These are phyloP conservation scores for Plenodomus biglobosus DNA, from an alignment of 2,329 filamentous ascomycete species.

Conservation along the genomic window DNA sequence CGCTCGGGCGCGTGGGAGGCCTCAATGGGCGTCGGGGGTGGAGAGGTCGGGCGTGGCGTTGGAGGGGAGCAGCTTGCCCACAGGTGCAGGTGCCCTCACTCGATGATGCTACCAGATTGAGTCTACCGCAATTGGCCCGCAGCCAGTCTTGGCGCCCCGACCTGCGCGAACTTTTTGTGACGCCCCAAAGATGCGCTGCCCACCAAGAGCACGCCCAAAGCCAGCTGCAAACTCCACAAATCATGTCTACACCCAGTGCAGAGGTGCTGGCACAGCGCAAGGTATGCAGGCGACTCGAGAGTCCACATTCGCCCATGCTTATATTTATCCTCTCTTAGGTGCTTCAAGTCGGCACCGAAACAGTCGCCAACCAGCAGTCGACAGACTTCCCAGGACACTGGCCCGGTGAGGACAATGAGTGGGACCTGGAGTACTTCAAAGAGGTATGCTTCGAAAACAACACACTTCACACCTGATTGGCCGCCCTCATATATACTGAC, in stretches of 20 bases:
- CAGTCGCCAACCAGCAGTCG: slow-evolving; percentile 82
- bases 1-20: slow-evolving; percentile 33
- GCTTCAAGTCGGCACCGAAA: slow-evolving; percentile 85
- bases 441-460: slow-evolving; percentile 44
- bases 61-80: slow-evolving; percentile 38
- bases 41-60: slow-evolving; percentile 37
- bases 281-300: slow-evolving; percentile 47
- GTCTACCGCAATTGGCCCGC: slow-evolving; percentile 32
- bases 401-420: slow-evolving; percentile 82
- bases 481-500: not conserved
- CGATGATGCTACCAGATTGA: slow-evolving; percentile 36
- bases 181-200: slow-evolving; percentile 8
- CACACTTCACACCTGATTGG: not conserved
- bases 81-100: slow-evolving; percentile 18
- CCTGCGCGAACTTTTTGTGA: slow-evolving; percentile 29
- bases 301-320: slow-evolving; percentile 2
- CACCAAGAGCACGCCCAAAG: slow-evolving; percentile 22
- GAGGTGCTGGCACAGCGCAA: slow-evolving; percentile 65
- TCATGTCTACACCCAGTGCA: slow-evolving; percentile 49
- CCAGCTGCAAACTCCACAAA: slow-evolving; percentile 15
- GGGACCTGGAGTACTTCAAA: slow-evolving; percentile 73
- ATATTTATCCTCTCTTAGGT: slow-evolving; percentile 56
- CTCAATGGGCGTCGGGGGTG: slow-evolving; percentile 41
- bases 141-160: slow-evolving; percentile 28
- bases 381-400: slow-evolving; percentile 92